These are phyloP conservation scores for Boletellus emodensis DNA, from an alignment of 768 basidiomycete species.

Conservation along the genomic window DNA sequence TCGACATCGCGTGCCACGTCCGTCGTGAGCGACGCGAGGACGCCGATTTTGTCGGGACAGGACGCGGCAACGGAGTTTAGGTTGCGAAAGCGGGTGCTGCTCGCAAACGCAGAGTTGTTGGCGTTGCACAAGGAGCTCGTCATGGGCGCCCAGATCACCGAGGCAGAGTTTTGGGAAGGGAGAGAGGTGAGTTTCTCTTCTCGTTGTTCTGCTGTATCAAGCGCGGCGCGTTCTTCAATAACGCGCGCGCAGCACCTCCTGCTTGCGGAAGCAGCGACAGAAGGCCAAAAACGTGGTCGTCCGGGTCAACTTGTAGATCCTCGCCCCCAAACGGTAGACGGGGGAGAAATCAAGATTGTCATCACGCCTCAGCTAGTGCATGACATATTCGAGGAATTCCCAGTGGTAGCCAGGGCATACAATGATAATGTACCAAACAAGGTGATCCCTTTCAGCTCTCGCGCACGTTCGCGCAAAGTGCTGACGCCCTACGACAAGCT, in stretches of 20 bases:
- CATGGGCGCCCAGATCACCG: slow-evolving; percentile 76
- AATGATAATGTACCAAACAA: slow-evolving; percentile 87
- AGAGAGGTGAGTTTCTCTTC: slow-evolving; percentile 61
- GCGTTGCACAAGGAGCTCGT: slow-evolving; percentile 87
- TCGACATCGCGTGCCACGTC: slow-evolving; percentile 61
- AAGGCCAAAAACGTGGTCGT: slow-evolving; percentile 75
- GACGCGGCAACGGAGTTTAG: slow-evolving; percentile 67
- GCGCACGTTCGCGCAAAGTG: neutral
- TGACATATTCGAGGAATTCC: slow-evolving; percentile 98
- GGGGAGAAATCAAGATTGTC: slow-evolving; percentile 83
- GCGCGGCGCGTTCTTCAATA: neutral
- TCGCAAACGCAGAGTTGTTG: slow-evolving; percentile 74
- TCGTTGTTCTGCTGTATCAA: slow-evolving; percentile 5
- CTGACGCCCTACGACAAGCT: slow-evolving; percentile 46
- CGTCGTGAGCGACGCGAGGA: slow-evolving; percentile 49
- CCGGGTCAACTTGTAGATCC: slow-evolving; percentile 85
- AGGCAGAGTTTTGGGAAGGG: slow-evolving; percentile 97
- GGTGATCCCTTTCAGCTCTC: slow-evolving; percentile 37
- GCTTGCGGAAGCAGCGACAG: slow-evolving; percentile 68
- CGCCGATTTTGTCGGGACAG: slow-evolving; percentile 53
- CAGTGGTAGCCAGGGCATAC: slow-evolving; percentile 89
- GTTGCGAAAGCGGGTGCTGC: slow-evolving; percentile 73
- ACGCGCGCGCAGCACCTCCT: slow-evolving; percentile 56
- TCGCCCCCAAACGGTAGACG: slow-evolving; percentile 77
- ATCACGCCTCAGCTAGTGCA: slow-evolving; percentile 89